Conservation (phyloP, 176 grass and related monocot genomes). For the Triticum urartu region DNA sequence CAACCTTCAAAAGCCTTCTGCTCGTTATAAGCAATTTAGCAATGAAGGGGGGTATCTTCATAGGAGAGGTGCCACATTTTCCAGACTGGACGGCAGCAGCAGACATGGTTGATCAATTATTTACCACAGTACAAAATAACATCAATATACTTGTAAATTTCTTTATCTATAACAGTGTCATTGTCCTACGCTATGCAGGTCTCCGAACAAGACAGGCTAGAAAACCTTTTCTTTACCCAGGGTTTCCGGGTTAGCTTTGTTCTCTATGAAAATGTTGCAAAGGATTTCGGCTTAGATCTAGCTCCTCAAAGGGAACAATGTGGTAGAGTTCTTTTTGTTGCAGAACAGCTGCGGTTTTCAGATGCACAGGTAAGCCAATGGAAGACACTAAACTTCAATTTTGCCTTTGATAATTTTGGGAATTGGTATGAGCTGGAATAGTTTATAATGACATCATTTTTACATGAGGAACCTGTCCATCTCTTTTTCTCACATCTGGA, state of each 20-base stretch:
- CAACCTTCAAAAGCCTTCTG: slow-evolving; percentile 64
- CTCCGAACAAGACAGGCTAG: slow-evolving; percentile 38
- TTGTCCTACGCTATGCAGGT: slow-evolving; percentile 45
- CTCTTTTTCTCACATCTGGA: not conserved
- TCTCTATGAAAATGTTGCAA: slow-evolving; percentile 47
- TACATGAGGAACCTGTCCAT: not conserved
- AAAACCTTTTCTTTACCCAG: slow-evolving; percentile 64
- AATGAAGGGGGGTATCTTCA: slow-evolving; percentile 77
- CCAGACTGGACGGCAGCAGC: slow-evolving; percentile 28
- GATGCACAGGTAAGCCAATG: slow-evolving; percentile 69
- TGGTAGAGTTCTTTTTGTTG: slow-evolving; percentile 52
- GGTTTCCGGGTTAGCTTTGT: slow-evolving; percentile 60
- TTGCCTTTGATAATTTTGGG: not conserved
- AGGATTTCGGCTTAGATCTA: slow-evolving; percentile 40
- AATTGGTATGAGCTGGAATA: not conserved
- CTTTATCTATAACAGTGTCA: not conserved
- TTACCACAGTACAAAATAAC: slow-evolving; percentile 6
- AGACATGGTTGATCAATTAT: slow-evolving; percentile 44
- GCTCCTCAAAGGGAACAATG: slow-evolving; percentile 19
- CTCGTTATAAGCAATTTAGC: slow-evolving; percentile 63
- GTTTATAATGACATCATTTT: slow-evolving; percentile 1
- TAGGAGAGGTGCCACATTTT: slow-evolving; percentile 63
- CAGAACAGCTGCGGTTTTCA: slow-evolving; percentile 83
- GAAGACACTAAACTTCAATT: not conserved
- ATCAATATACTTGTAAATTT: slow-evolving; percentile 9